Base-by-base conservation (phyloP, 108 stramenopile species). In the Nitzschia inconspicua region DNA sequence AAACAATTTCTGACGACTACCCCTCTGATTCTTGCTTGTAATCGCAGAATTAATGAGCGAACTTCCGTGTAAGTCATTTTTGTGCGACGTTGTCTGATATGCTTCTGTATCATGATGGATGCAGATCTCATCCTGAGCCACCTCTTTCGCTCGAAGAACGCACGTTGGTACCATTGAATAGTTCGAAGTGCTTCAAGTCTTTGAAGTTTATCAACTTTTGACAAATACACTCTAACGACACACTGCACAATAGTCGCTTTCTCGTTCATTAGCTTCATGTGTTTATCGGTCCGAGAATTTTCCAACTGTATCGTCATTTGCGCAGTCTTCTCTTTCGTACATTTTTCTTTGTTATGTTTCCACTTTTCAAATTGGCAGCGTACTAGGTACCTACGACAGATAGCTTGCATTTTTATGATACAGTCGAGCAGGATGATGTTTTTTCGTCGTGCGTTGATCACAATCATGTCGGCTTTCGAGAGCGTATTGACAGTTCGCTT, bases 361-460 rank as follows among this genome's bases (percentile, higher is more conserved):
- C 26, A 57, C 16, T 26, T 39, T 24, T 24, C 5, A 19, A 37
- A 50, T 14, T 44, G 43, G 23, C 13, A 39, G 28, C 46, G 42
- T 20, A 47, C 51, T 7, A 72, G 39, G 35, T 60, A 70, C 55
- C 44, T 48, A n/a, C 75, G 52, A 19, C 46, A 63, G 16, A 25
- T 23, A 26, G 63, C 60, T 39, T 82, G 80, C 16, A 82, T 26
- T 28, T 49, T 27, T 16, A 74, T 54, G 16, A 82, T 42, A 11
- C 70, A 9, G 19, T 55, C 65, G 7, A 77, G 26, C 10, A 82
- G 60, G 40, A 77, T 76, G 11, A 58, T 13, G 34, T 76, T 68
- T 48, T 77, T 77, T 48, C 80, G 26, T 55, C 80, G 56, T 13
- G 80, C 62, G 41, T 65, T 54, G 39, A 80, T 64, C 40, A 80